Evolutionary conservation across 208 protist species (phyloP).

Genomic region (Trichomonas tenax): DNA sequence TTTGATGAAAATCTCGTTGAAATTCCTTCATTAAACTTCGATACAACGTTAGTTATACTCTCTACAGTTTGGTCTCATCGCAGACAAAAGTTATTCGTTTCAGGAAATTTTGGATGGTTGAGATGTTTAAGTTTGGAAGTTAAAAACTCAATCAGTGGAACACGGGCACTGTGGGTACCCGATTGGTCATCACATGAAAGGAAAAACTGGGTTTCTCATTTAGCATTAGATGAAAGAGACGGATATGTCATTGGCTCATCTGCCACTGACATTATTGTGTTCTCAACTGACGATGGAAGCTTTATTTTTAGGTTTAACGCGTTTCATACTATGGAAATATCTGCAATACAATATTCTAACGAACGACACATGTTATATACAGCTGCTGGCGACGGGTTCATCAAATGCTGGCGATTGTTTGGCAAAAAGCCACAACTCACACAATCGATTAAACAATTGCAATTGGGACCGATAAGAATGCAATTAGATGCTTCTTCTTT

Average conservation of each 20-base stretch:
- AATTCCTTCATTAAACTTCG: not conserved
- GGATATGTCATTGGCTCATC: not conserved
- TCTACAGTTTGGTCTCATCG: not conserved
- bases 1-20: not conserved
- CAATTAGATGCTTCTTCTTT: not conserved
- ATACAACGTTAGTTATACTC: not conserved
- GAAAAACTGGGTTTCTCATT: not conserved
- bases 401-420: slow-evolving; percentile 1
- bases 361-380: not conserved
- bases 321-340: not conserved
- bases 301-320: not conserved
- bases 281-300: not conserved
- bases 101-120: slow-evolving; percentile 18
- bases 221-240: not conserved
- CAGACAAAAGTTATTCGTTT: not conserved
- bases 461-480: not conserved
- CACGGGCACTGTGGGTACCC: not conserved
- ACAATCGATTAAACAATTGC: not conserved
- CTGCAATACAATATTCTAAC: not conserved
- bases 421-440: not conserved
- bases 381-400: not conserved
- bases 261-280: not conserved
- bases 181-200: not conserved
- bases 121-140: not conserved
- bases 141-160: not conserved